phyloP scores from a whole-genome alignment of 352 stramenopile genomes.

The Pythium volutum region DNA sequence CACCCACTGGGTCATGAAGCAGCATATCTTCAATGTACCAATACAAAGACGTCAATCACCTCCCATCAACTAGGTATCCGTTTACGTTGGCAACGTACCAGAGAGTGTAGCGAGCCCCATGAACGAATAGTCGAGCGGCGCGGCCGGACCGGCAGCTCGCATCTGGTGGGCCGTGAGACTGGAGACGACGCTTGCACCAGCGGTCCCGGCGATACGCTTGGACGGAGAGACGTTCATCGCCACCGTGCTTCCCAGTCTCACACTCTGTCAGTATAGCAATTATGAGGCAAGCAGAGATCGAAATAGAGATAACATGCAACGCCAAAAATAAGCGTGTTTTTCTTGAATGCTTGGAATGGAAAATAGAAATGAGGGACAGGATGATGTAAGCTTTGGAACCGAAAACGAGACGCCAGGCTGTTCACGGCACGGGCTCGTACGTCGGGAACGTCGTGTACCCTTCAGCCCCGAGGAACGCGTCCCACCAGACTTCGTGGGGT shows the following conservation, averaged over 20 bases:
- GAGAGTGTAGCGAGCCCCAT: slow-evolving; percentile 54
- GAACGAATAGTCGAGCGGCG: slow-evolving; percentile 69
- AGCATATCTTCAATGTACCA: slow-evolving; percentile 50
- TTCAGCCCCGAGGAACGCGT: neutral
- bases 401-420: neutral
- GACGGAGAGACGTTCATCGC: slow-evolving; percentile 7
- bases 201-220: slow-evolving; percentile 6
- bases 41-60: too few species aligned
- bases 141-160: slow-evolving; percentile 14
- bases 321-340: neutral
- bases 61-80: neutral
- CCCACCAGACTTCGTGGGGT: neutral
- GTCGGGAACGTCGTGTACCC: neutral
- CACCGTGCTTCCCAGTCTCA: neutral
- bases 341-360: neutral
- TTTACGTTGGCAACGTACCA: slow-evolving; percentile 25
- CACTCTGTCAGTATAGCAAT: neutral
- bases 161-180: slow-evolving; percentile 19
- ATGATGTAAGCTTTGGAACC: neutral
- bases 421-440: neutral
- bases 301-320: neutral
- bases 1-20: slow-evolving; percentile 50
- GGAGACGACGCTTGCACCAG: neutral
- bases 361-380: neutral
- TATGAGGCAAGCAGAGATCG: neutral